Conservation (phyloP, 768 basidiomycete genomes). For the Tubosaeta sp. region DNA sequence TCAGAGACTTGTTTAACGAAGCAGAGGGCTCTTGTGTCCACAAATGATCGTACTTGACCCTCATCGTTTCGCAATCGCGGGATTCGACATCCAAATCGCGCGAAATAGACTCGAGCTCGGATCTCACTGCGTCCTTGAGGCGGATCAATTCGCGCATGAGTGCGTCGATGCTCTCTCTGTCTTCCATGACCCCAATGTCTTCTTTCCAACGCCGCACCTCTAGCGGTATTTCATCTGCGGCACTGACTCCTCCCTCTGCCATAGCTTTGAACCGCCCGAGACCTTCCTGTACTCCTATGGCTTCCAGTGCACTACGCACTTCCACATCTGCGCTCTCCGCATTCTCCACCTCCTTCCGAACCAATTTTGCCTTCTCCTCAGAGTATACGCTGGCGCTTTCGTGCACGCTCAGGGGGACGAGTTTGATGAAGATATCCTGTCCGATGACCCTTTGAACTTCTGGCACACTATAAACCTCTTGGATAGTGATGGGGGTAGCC, state of each 20-base stretch:
- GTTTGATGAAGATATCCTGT: slow-evolving; percentile 78
- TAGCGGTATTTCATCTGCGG: slow-evolving; percentile 62
- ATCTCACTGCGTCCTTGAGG: slow-evolving; percentile 53
- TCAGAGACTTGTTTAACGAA: slow-evolving; percentile 59
- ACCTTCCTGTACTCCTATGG: slow-evolving; percentile 72
- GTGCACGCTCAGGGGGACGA: slow-evolving; percentile 91
- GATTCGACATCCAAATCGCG: slow-evolving; percentile 78
- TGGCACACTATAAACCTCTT: slow-evolving; percentile 86
- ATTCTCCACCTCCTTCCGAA: slow-evolving; percentile 83
- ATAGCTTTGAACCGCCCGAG: slow-evolving; percentile 66
- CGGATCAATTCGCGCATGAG: slow-evolving; percentile 55
- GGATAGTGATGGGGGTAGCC: slow-evolving; percentile 85
- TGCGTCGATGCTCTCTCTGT: slow-evolving; percentile 60
- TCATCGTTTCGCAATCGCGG: slow-evolving; percentile 81
- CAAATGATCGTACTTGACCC: slow-evolving; percentile 80
- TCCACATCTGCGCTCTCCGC: slow-evolving; percentile 82
- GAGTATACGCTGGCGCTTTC: slow-evolving; percentile 96
- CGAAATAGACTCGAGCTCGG: slow-evolving; percentile 58
- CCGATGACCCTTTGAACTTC: slow-evolving; percentile 96
- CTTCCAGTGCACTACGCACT: slow-evolving; percentile 72
- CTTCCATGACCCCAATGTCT: slow-evolving; percentile 68
- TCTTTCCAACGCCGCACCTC: slow-evolving; percentile 72
- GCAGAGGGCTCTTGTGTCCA: slow-evolving; percentile 88
- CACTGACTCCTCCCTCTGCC: slow-evolving; percentile 58
- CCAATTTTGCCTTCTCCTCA: slow-evolving; percentile 96